Conservation (phyloP, 2,329 filamentous ascomycete species). For the Periglandula ipomoeae region DNA sequence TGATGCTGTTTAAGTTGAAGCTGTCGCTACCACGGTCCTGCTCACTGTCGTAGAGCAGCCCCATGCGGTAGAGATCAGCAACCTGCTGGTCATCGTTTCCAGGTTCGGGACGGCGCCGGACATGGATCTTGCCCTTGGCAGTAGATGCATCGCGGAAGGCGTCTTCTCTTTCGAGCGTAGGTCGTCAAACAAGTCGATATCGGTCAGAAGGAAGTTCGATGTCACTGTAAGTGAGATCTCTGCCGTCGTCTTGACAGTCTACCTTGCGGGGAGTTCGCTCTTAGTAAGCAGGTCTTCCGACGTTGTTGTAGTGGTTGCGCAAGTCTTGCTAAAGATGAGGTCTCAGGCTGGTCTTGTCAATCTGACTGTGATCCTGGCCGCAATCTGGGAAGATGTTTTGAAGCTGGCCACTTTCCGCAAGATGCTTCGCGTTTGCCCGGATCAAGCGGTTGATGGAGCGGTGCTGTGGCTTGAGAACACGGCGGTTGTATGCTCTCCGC, state of each 20-base stretch:
- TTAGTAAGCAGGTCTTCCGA: not conserved
- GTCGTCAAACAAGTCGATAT: constrained; percentile 23
- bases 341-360: constrained; percentile 14
- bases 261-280: constrained; percentile 1
- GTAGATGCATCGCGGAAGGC: constrained; percentile 35
- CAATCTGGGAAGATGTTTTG: constrained; percentile 6
- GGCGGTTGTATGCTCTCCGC: constrained; percentile 1
- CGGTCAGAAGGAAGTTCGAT: constrained; percentile 29
- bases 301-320: constrained; percentile 5
- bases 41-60: constrained; percentile 33
- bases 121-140: constrained; percentile 20
- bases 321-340: constrained; percentile 9
- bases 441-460: constrained; percentile 16
- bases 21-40: constrained; percentile 19
- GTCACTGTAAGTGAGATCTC: constrained; percentile 25
- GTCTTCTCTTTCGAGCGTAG: constrained; percentile 36
- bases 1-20: constrained; percentile 32
- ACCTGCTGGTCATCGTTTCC: constrained; percentile 25
- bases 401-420: constrained; percentile 13
- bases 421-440: constrained; percentile 23
- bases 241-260: constrained; percentile 21
- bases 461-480: constrained; percentile 4
- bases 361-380: constrained; percentile 7
- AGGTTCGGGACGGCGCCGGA: constrained; percentile 15
- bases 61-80: constrained; percentile 34